Evolutionary conservation across 768 basidiomycete genomes (phyloP), one percentile per base, ranked within the genome.

Genomic region (Boletellus ananas): DNA sequence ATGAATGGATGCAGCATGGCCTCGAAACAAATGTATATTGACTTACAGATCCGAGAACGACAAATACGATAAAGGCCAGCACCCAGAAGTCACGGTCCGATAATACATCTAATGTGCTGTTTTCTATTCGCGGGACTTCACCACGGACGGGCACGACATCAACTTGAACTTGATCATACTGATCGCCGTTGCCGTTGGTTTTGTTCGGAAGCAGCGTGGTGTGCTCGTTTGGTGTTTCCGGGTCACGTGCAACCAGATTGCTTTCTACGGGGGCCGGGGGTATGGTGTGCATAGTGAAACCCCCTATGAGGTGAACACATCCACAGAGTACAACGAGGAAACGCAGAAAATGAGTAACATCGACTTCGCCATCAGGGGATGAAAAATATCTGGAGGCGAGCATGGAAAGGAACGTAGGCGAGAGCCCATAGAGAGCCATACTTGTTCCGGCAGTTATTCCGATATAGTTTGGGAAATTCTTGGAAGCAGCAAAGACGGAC

Each of bases 381-480:
- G 78, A 80, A 65, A 90, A 90, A 61, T 73, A 81, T 14, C 49
- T 70, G 4, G 84, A 80, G 4, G 85, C 87, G 34, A 90, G 52
- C 20, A 77, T 50, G 18, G 88, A 84, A 7, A 90, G 75, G 56
- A 87, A 79, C 18, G 90, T 71, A 0, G 90, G 90, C 0, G 90
- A 92, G 31, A 90, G 75, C n/a, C 90, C 87, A 59, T 90, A 90
- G 20, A 90, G 68, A 3, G 87, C 80, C 74, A 83, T 82, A 60
- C 77, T 84, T 10, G 72, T 68, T 4, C 87, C 90, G 1, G 85
- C 76, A 11, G 86, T 80, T 21, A 83, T 65, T 17, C 87, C 87
- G 39, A 79, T 78, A 55, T 84, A 79, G 5, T 70, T 61, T 7
- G 86, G 83, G 53, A 90, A 90, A 37, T 71, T 74, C 67, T 80